Evolutionary conservation across 805 yeast genomes (phyloP).

Genomic region (Groenewaldozyma tartarivorans): DNA sequence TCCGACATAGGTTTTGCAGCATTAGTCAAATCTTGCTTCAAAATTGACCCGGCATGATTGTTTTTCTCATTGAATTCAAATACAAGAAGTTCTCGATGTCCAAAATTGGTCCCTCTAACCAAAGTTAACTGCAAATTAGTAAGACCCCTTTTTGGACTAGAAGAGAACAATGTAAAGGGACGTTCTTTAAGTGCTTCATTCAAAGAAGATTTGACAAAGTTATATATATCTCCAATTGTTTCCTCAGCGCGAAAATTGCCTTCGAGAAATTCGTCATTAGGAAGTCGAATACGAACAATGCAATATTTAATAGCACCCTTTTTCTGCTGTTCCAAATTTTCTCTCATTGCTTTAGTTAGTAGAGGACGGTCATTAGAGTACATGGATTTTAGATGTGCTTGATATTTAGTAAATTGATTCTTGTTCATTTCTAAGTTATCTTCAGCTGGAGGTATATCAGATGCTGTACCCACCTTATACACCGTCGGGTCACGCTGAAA

Average conservation of each 20-base stretch:
- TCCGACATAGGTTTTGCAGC: slow-evolving; percentile 28
- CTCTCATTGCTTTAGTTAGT: slow-evolving; percentile 34
- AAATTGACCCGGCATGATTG: too few relatives aligned
- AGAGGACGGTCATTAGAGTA: slow-evolving; percentile 35
- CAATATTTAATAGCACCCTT: slow-evolving; percentile 25
- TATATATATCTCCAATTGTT: slow-evolving; percentile 29
- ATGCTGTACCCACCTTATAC: slow-evolving; percentile 8
- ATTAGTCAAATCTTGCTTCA: slow-evolving; percentile 16
- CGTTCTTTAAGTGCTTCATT: slow-evolving; percentile 17
- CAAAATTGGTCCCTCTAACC: slow-evolving; percentile 34
- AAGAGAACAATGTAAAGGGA: slow-evolving; percentile 33
- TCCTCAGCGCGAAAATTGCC: slow-evolving; percentile 39
- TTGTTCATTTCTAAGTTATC: slow-evolving; percentile 37
- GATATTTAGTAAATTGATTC: slow-evolving; percentile 46
- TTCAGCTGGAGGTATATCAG: slow-evolving; percentile 22
- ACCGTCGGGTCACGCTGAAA: slow-evolving; percentile 1
- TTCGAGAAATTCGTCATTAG: slow-evolving; percentile 46
- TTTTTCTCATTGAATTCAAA: slow-evolving; percentile 27
- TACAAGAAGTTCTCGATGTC: slow-evolving; percentile 36
- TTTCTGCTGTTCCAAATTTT: slow-evolving; percentile 22
- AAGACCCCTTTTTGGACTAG: slow-evolving; percentile 39
- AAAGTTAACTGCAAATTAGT: slow-evolving; percentile 25
- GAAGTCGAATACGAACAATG: slow-evolving; percentile 44
- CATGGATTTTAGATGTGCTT: slow-evolving; percentile 35
- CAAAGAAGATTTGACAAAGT: slow-evolving; percentile 25